These are phyloP conservation scores for Achlya hypogyna DNA, from an alignment of 352 stramenopile genomes.

Conservation along the genomic window DNA sequence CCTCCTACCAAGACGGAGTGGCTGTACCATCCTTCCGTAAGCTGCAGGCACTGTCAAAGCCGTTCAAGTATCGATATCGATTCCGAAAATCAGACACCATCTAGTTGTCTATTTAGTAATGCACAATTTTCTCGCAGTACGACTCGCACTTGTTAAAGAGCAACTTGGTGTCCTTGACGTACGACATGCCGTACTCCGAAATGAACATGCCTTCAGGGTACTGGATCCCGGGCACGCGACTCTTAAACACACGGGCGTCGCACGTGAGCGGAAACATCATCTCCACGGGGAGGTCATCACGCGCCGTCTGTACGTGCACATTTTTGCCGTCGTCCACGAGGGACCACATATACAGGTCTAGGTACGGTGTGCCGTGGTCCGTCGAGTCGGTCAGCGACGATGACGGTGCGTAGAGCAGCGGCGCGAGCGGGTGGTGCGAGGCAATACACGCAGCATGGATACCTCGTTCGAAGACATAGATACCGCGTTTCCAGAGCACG, in stretches of 20 bases:
- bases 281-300: not conserved
- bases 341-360: not conserved
- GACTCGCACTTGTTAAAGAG: constrained; percentile 3
- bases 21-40: too few species aligned
- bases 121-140: constrained; percentile 1
- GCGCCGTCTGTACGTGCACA: not conserved
- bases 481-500: not conserved
- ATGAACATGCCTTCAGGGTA: constrained; percentile 1
- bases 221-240: not conserved
- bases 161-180: not conserved
- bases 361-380: not conserved
- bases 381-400: not conserved
- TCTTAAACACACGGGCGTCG: not conserved
- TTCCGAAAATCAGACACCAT: too few species aligned
- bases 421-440: not conserved
- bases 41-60: too few species aligned
- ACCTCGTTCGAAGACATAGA: not conserved
- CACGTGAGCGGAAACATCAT: constrained; percentile 3
- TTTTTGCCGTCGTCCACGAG: not conserved
- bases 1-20: too few species aligned
- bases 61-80: too few species aligned
- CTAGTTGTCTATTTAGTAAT: too few species aligned
- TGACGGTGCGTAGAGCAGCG: not conserved
- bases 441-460: not conserved
- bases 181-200: not conserved